These are phyloP conservation scores for Cupressus sempervirens DNA, from an alignment of 75 land plant species.

Conservation along the genomic window DNA sequence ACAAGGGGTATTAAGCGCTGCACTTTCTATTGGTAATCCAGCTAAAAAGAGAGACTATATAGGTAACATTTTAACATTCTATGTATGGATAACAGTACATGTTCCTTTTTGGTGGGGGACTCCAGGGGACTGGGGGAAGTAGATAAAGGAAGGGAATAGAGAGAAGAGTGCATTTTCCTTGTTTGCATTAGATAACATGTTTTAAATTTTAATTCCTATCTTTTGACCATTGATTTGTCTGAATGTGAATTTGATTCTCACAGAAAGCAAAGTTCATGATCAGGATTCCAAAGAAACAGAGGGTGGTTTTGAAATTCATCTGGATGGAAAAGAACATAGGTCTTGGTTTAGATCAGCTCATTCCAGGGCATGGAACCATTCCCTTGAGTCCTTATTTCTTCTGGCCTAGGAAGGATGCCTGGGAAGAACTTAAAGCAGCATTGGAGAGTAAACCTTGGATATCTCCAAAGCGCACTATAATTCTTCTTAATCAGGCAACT, in stretches of 20 bases:
- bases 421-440: constrained; percentile 91
- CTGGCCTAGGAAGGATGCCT: constrained; percentile 98
- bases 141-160: neutral
- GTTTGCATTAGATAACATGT: neutral
- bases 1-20: neutral
- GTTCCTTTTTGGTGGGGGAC: neutral
- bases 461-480: constrained; percentile 75
- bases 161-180: neutral
- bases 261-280: constrained; percentile 64
- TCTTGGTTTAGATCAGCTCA: constrained; percentile 71
- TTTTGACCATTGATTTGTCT: neutral
- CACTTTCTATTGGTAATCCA: neutral
- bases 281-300: constrained; percentile 59
- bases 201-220: neutral
- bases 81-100: neutral
- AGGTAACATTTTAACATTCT: neutral
- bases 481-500: constrained; percentile 96
- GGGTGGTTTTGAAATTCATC: constrained; percentile 72
- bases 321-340: constrained; percentile 99
- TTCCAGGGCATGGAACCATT: constrained; percentile 89
- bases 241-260: neutral
- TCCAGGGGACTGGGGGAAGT: neutral
- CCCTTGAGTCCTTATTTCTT: constrained; percentile 94
- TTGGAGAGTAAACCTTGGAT: constrained; percentile 98
- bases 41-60: neutral